phyloP scores from a whole-genome alignment of 2,329 filamentous ascomycete genomes.

The Nemania diffusa region DNA sequence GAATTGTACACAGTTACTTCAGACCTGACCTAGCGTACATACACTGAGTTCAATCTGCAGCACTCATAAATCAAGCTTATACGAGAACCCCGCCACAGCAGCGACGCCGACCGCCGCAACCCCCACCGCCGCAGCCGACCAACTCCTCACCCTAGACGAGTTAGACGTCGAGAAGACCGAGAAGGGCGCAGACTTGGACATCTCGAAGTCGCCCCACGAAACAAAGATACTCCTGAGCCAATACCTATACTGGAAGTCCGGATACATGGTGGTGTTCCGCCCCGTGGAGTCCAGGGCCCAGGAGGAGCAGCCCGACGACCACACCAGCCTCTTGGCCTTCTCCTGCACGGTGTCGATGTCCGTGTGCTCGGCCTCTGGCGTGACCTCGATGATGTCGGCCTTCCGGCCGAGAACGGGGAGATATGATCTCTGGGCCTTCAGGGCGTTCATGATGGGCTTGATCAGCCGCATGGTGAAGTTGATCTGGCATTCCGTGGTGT shows the following conservation, averaged over 20 bases:
- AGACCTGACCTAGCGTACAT: too few species aligned
- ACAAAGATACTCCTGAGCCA: conserved; percentile 32
- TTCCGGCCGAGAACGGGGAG: conserved; percentile 25
- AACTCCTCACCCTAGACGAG: conserved; percentile 7
- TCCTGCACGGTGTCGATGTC: conserved; percentile 24
- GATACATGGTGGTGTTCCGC: conserved; percentile 31
- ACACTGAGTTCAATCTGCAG: too few species aligned
- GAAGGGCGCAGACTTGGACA: conserved; percentile 15
- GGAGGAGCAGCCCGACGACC: conserved; percentile 25
- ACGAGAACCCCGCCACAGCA: neutral
- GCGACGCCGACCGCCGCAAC: conserved; percentile 15
- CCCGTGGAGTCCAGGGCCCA: conserved; percentile 28
- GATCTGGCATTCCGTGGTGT: conserved; percentile 31
- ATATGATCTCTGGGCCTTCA: conserved; percentile 23
- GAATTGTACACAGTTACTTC: too few species aligned
- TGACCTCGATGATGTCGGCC: conserved; percentile 21
- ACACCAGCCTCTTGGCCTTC: conserved; percentile 17
- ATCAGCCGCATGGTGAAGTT: conserved; percentile 28
- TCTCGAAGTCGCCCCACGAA: conserved; percentile 29
- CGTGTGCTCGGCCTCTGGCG: conserved; percentile 26
- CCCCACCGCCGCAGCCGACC: conserved; percentile 9
- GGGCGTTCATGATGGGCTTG: conserved; percentile 30
- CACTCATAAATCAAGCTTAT: too few species aligned
- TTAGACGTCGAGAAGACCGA: conserved; percentile 5
- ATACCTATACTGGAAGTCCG: conserved; percentile 30